Evolutionary conservation across 139 green algal species (phyloP).

Genomic region (Chlamydomonas applanata): DNA sequence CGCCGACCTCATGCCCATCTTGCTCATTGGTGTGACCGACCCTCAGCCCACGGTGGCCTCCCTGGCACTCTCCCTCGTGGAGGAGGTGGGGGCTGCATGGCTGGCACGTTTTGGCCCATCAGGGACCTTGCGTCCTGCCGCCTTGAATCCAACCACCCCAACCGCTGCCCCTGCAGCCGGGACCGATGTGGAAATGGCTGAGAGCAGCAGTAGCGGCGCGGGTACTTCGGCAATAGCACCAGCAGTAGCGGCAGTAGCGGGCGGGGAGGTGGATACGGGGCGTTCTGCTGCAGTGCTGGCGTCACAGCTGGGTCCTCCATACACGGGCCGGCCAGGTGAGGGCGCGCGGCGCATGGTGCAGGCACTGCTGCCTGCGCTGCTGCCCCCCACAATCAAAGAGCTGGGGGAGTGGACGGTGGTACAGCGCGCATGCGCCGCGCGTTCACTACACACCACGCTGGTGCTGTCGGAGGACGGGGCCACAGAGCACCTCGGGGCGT

Average conservation of each 20-base stretch:
- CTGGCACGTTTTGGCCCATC: not conserved
- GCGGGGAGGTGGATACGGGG: not conserved
- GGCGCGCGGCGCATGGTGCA: constrained; percentile 37
- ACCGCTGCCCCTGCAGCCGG: constrained; percentile 1
- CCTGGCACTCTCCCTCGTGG: constrained; percentile 27
- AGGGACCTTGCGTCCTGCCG: too few relatives aligned
- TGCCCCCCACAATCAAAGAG: constrained; percentile 56
- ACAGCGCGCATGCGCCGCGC: constrained; percentile 44
- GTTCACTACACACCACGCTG: constrained; percentile 46
- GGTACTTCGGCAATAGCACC: not conserved
- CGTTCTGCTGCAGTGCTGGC: constrained; percentile 16
- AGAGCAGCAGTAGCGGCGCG: constrained; percentile 7
- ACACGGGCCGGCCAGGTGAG: constrained; percentile 21
- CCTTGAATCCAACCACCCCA: not conserved
- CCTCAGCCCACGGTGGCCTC: constrained; percentile 16
- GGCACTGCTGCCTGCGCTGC: constrained; percentile 44
- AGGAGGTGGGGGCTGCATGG: constrained; percentile 32
- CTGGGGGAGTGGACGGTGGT: constrained; percentile 54
- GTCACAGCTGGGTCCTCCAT: constrained; percentile 27
- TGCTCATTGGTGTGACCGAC: constrained; percentile 70
- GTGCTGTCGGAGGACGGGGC: constrained; percentile 42
- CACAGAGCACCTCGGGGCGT: constrained; percentile 36
- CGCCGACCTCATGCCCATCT: constrained; percentile 54
- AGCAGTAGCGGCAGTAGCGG: not conserved
- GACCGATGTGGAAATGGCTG: not conserved